Percentiles rank a stretch among this genome's conserved stretches.
Conservation (phyloP, 192 early-diverging fungal species). For the Fimicolochytrium jonesii region DNA sequence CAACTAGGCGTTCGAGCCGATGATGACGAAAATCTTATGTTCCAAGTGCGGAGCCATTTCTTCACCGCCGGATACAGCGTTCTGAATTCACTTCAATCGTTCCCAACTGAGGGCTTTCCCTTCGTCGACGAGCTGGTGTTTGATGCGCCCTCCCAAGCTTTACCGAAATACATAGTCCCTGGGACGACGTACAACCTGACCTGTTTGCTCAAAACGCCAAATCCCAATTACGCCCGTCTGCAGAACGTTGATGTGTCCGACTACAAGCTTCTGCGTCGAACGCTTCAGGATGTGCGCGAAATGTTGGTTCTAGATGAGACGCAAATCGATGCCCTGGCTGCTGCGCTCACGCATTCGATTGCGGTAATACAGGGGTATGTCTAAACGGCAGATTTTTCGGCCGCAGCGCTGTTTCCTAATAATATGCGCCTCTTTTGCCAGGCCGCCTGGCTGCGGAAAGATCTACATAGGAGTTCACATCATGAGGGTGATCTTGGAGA, state of each 20-base stretch:
- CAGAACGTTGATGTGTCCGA: background rate
- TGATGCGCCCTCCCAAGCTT: background rate
- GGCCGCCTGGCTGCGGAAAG: conserved; percentile 1
- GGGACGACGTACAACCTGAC: conserved; percentile 9
- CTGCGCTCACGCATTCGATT: conserved; percentile 45
- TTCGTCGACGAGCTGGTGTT: background rate
- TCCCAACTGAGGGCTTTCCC: background rate
- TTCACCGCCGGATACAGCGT: conserved; percentile 8
- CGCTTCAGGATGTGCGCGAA: conserved; percentile 2
- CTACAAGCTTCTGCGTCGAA: background rate
- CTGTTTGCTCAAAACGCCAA: background rate
- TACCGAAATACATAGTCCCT: background rate
- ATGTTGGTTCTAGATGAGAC: conserved; percentile 42
- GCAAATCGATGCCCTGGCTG: conserved; percentile 45
- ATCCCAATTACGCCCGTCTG: background rate
- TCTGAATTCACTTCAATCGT: background rate
- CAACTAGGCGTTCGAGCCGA: background rate
- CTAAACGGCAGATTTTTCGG: too few species aligned
- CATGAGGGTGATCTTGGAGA: background rate
- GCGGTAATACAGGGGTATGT: conserved; percentile 56
- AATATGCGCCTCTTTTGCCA: conserved; percentile 8
- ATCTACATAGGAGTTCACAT: conserved; percentile 11
- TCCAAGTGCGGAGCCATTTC: conserved; percentile 12
- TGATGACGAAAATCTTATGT: background rate
- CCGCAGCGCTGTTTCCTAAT: too few species aligned